phyloP scores from a whole-genome alignment of 257 asterid species.

The Jacaranda copaia region DNA sequence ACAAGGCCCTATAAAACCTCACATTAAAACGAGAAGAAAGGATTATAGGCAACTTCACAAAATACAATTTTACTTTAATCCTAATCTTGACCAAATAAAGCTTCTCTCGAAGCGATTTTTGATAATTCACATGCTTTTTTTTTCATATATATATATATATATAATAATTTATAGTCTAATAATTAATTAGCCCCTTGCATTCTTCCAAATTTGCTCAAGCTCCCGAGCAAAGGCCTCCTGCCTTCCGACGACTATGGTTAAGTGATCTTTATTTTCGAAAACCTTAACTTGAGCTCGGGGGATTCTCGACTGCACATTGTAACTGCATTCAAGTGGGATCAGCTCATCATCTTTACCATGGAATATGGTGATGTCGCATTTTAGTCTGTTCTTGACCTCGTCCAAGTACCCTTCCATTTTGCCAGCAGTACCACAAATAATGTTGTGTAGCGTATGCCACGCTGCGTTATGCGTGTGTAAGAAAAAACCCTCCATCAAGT shows the following conservation, averaged over 20 bases:
- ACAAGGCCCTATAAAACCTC: conserved; percentile 1
- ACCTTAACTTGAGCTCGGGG: conserved; percentile 77
- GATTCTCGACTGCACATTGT: conserved; percentile 62
- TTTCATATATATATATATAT: neutral
- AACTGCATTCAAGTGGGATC: conserved; percentile 91
- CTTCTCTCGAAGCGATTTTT: neutral
- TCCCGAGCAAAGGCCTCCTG: conserved; percentile 83
- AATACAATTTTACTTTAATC: conserved; percentile 15
- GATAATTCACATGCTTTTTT: conserved; percentile 33
- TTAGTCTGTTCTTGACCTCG: conserved; percentile 54
- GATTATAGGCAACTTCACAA: conserved; percentile 21
- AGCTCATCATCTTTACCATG: conserved; percentile 87
- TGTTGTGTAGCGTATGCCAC: conserved; percentile 97
- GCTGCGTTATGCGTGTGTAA: conserved; percentile 95
- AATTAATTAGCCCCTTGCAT: conserved; percentile 39
- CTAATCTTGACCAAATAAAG: conserved; percentile 3
- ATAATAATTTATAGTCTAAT: neutral
- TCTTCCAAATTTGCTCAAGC: conserved; percentile 83
- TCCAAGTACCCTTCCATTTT: conserved; percentile 81
- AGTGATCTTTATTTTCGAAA: conserved; percentile 75
- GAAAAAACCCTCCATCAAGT: conserved; percentile 87
- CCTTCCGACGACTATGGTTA: conserved; percentile 92
- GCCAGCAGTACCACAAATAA: conserved; percentile 85
- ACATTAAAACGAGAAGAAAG: conserved; percentile 13
- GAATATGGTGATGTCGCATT: conserved; percentile 63